Conservation (phyloP, 371 early-diverging fungal species). For the Mucor plumbeus region DNA sequence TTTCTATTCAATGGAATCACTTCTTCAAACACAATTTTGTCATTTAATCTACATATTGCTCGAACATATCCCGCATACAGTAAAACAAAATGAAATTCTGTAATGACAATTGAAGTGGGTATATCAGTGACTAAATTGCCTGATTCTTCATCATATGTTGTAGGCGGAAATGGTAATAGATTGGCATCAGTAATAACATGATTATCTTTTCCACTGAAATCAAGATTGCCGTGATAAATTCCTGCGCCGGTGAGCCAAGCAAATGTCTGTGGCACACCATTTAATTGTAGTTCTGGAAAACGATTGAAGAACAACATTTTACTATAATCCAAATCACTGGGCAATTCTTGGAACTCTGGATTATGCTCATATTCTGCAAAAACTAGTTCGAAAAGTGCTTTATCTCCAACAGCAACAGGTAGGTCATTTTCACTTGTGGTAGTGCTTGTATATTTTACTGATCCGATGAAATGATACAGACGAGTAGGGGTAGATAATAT, state of each 20-base stretch:
- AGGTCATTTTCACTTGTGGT: slow-evolving; percentile 14
- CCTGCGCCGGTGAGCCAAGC: slow-evolving; percentile 88
- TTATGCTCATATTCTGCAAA: slow-evolving; percentile 68
- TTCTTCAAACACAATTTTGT: slow-evolving; percentile 85
- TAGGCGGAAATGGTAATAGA: slow-evolving; percentile 74
- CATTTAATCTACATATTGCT: slow-evolving; percentile 82
- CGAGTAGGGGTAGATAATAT: slow-evolving; percentile 80
- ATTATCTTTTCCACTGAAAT: slow-evolving; percentile 73
- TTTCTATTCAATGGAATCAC: slow-evolving; percentile 65
- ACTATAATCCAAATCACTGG: slow-evolving; percentile 66
- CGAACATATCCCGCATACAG: slow-evolving; percentile 77
- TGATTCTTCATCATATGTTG: slow-evolving; percentile 47
- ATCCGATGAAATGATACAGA: slow-evolving; percentile 87
- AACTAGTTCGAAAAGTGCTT: slow-evolving; percentile 66
- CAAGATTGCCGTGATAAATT: slow-evolving; percentile 82
- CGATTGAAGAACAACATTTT: slow-evolving; percentile 73
- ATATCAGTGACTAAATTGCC: slow-evolving; percentile 53
- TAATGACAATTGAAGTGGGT: slow-evolving; percentile 80
- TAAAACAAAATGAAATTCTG: slow-evolving; percentile 88
- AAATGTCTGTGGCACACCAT: slow-evolving; percentile 75
- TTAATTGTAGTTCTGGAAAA: slow-evolving; percentile 70
- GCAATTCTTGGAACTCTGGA: slow-evolving; percentile 78
- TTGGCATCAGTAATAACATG: slow-evolving; percentile 84
- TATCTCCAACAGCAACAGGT: slow-evolving; percentile 38
- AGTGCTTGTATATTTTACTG: slow-evolving; percentile 52